phyloP scores from a whole-genome alignment of 202 grass and related monocot species.

The Brachypodium distachyon region DNA sequence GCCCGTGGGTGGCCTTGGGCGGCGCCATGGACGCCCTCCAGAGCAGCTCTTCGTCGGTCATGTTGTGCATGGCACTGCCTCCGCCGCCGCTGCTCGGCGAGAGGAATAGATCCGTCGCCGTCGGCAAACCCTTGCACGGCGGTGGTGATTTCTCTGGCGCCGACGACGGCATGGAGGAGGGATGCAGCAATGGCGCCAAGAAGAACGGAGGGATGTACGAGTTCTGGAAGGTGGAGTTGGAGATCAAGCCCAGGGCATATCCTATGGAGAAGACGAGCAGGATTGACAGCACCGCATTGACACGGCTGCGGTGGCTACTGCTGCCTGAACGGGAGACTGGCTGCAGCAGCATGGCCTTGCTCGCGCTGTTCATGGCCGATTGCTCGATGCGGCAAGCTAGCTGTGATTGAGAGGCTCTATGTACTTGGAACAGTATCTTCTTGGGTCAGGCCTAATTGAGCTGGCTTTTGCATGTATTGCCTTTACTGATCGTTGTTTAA shows the following conservation, averaged over 20 bases:
- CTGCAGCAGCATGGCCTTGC: not conserved
- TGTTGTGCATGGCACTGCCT: constrained; percentile 33
- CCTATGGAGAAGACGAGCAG: constrained; percentile 32
- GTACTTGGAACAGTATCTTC: too few relatives aligned
- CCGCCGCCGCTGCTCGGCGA: not conserved
- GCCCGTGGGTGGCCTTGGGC: constrained; percentile 11
- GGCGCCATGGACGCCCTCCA: constrained; percentile 79
- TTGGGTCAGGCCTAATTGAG: too few relatives aligned
- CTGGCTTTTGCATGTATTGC: too few relatives aligned
- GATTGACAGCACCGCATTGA: not conserved
- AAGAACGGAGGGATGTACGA: too few relatives aligned
- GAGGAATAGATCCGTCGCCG: too few relatives aligned
- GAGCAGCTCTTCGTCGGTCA: constrained; percentile 66
- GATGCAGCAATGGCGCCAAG: too few relatives aligned
- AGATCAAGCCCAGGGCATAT: constrained; percentile 43
- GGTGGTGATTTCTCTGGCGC: not conserved
- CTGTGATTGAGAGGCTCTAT: too few relatives aligned
- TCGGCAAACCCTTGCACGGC: not conserved
- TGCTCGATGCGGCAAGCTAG: too few relatives aligned
- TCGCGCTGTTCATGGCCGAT: constrained; percentile 1
- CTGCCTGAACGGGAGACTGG: not conserved
- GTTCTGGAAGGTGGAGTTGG: constrained; percentile 16
- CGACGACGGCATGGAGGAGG: not conserved
- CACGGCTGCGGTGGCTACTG: not conserved
- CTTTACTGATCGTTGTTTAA: too few relatives aligned